A percentile compares a stretch with the other conserved stretches of the same genome.
These are phyloP conservation scores for Helenozyma baotianmanensis DNA, from an alignment of 805 yeast genomes.

Conservation along the genomic window DNA sequence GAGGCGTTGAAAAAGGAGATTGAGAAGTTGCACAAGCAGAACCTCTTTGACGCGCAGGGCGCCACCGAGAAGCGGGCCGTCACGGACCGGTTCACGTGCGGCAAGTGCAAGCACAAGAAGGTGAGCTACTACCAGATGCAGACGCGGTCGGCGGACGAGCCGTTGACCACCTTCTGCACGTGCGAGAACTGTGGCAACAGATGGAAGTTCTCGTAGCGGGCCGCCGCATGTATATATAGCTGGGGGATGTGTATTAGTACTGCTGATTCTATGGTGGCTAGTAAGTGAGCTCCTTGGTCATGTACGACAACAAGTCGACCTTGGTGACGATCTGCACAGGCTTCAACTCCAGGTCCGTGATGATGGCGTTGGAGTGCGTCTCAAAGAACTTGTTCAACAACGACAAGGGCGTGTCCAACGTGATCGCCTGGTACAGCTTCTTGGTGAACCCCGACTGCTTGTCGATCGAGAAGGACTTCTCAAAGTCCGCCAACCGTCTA, in stretches of 20 bases:
- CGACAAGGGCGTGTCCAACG: constrained; percentile 58
- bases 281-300: constrained; percentile 30
- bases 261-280: constrained; percentile 1
- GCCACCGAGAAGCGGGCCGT: constrained; percentile 94
- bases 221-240: not conserved
- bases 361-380: constrained; percentile 78
- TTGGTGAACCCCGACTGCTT: constrained; percentile 53
- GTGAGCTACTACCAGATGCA: constrained; percentile 97
- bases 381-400: constrained; percentile 77
- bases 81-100: constrained; percentile 95
- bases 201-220: constrained; percentile 82
- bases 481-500: constrained; percentile 63
- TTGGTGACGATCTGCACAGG: constrained; percentile 85
- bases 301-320: constrained; percentile 67
- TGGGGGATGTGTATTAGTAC: constrained; percentile 1
- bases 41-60: constrained; percentile 94
- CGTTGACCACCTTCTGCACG: constrained; percentile 95
- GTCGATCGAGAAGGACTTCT: constrained; percentile 58
- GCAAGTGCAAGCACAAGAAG: constrained; percentile 95
- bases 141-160: constrained; percentile 98
- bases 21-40: constrained; percentile 80
- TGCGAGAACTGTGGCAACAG: constrained; percentile 97
- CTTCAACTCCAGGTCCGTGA: constrained; percentile 63
- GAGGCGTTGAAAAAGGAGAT: constrained; percentile 81
- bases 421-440: constrained; percentile 63